Evolutionary conservation across 2,329 filamentous ascomycete species (phyloP).

Genomic region (Alternaria dauci): DNA sequence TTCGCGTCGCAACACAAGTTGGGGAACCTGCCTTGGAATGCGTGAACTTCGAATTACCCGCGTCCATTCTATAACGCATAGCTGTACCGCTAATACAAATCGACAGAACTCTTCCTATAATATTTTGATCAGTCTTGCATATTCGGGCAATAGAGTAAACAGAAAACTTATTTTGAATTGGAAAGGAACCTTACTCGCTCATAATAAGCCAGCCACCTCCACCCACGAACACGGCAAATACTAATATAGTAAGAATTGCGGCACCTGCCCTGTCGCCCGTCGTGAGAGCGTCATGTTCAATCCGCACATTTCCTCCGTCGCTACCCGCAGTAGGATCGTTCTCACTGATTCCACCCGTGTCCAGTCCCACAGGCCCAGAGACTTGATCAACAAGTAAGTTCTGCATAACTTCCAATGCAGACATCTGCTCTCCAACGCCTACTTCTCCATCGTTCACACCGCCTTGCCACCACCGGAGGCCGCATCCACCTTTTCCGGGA

Average conservation of each 20-base stretch:
- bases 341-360: slow-evolving; percentile 61
- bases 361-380: slow-evolving; percentile 54
- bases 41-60: not conserved
- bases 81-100: not conserved
- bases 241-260: slow-evolving; percentile 67
- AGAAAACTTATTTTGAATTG: not conserved
- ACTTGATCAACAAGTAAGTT: slow-evolving; percentile 51
- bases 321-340: slow-evolving; percentile 55
- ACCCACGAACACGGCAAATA: slow-evolving; percentile 63
- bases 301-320: slow-evolving; percentile 35
- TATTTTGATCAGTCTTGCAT: not conserved
- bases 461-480: slow-evolving; percentile 53
- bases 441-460: slow-evolving; percentile 56
- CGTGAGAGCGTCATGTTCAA: slow-evolving; percentile 53
- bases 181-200: slow-evolving; percentile 18
- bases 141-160: not conserved
- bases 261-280: slow-evolving; percentile 73
- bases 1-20: not conserved
- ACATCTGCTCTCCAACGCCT: slow-evolving; percentile 68
- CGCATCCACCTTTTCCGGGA: slow-evolving; percentile 59
- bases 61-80: not conserved
- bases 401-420: slow-evolving; percentile 63
- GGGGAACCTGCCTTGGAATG: not conserved
- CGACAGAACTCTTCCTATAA: not conserved
- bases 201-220: slow-evolving; percentile 62